Base-by-base conservation (phyloP, 371 early-diverging fungal genomes). In the Actinomortierella ambigua region DNA sequence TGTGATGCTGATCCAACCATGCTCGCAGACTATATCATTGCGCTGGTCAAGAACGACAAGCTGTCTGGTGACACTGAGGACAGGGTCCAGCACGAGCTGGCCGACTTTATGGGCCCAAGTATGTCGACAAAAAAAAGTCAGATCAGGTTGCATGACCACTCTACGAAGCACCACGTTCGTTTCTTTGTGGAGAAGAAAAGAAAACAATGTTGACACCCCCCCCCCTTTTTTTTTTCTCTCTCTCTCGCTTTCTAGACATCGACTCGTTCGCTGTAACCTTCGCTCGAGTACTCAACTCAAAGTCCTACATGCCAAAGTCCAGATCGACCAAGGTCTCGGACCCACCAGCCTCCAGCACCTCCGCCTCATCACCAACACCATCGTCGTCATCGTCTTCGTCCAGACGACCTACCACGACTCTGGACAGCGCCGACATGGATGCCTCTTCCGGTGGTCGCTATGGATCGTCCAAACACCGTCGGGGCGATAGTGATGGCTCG, bases 1-100 rank as follows among this genome's bases (percentile, higher is more conserved):
- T 90, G 86, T 59, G 94, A 93, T 53, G 93, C 93, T 34, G 94
- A 93, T 66, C 89, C 93, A 15, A 68, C 65, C 28, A 90, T 91
- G 28, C 70, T 93, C 24, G 90, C 92, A 8, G 93, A 93, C 47
- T 94, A 93, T 68, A 85, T 93, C 44, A 77, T 92, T 47, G 93
- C 93, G 2, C 77, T 94, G 26, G 77, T 94, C 42, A 85, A 84
- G 48, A 88, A 86, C 56, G 91, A 91, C 58, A 82, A 86, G 52
- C 51, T 78, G 17, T 57, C 66, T 23, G n/a, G n/a, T n/a, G n/a
- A n/a, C n/a, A n/a, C n/a, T n/a, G n/a, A n/a, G n/a, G 55, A 58
- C 2, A 59, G 22, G 9, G 68, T 65, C 24, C 78, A 73, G 22
- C 53, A 83, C 41, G 78, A 86, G 28, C 69, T 86, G 2, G 80